A percentile compares a stretch with the other conserved stretches of the same genome.
Conservation (phyloP, 768 basidiomycete species). For the Chalciporus pseudorubinellus region DNA sequence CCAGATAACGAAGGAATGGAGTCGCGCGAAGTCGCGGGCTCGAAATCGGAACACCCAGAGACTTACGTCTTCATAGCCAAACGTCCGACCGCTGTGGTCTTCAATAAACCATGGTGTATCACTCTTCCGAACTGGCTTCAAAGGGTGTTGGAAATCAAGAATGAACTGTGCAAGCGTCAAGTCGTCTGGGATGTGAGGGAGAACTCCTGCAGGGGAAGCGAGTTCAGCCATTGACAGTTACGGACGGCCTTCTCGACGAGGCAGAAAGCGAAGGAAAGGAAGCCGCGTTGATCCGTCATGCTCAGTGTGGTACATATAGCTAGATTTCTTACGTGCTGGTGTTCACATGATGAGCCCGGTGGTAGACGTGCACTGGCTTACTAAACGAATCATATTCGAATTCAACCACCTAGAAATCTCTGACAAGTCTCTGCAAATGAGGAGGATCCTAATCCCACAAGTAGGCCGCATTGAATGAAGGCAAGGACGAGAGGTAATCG, state of each 20-base stretch:
- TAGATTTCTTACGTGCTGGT: background rate
- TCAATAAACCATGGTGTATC: constrained; percentile 42
- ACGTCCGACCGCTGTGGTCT: constrained; percentile 35
- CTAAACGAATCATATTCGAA: no score
- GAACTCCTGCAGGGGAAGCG: constrained; percentile 25
- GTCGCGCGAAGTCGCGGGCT: background rate
- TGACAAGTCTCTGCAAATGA: no score
- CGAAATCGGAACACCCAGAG: background rate
- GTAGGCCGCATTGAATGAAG: no score
- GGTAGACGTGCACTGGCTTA: no score
- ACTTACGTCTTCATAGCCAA: constrained; percentile 38
- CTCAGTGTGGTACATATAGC: background rate
- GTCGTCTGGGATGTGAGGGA: constrained; percentile 38
- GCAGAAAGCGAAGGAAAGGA: background rate
- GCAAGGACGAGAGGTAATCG: no score
- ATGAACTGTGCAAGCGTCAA: constrained; percentile 39
- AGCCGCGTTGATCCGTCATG: background rate
- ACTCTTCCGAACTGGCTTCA: constrained; percentile 23
- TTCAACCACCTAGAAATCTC: no score
- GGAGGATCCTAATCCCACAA: no score
- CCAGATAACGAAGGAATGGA: background rate
- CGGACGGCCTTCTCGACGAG: background rate
- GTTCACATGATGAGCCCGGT: background rate
- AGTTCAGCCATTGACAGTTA: constrained; percentile 27
- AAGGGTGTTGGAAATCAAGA: constrained; percentile 34